Percentiles rank a stretch among this genome's conserved stretches.
These are phyloP conservation scores for Phaeosphaeriaceae sp. DNA, from an alignment of 2,329 filamentous ascomycete species.

Conservation along the genomic window DNA sequence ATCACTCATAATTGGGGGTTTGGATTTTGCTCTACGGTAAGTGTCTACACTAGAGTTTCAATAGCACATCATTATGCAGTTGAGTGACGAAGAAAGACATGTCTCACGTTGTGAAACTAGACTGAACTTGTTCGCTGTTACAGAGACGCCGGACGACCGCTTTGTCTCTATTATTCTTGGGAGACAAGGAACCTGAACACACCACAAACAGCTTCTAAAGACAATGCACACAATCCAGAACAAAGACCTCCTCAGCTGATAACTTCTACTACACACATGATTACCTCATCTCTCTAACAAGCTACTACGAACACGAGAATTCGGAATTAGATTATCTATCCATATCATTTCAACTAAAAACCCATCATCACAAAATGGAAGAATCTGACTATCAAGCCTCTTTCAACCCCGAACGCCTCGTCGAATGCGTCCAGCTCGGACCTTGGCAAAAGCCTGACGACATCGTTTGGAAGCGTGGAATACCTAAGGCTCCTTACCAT, in stretches of 20 bases:
- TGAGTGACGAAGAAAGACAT: neutral
- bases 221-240: neutral
- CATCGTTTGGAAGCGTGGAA: neutral
- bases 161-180: neutral
- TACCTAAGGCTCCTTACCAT: neutral
- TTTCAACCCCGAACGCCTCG: neutral
- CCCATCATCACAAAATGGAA: neutral
- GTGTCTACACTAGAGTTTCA: neutral
- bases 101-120: neutral
- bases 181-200: neutral
- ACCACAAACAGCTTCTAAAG: neutral
- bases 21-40: neutral
- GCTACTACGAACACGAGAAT: neutral
- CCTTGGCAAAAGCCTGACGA: neutral
- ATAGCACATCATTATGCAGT: neutral
- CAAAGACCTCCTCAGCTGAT: neutral
- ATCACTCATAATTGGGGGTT: neutral
- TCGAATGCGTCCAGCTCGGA: neutral
- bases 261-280: neutral
- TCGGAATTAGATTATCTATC: no score
- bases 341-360: no score
- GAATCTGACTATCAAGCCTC: neutral
- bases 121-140: neutral
- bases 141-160: neutral
- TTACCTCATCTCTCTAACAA: neutral